phyloP scores from a whole-genome alignment of 495 filamentous ascomycete genomes.

The Penicillium ucsense region DNA sequence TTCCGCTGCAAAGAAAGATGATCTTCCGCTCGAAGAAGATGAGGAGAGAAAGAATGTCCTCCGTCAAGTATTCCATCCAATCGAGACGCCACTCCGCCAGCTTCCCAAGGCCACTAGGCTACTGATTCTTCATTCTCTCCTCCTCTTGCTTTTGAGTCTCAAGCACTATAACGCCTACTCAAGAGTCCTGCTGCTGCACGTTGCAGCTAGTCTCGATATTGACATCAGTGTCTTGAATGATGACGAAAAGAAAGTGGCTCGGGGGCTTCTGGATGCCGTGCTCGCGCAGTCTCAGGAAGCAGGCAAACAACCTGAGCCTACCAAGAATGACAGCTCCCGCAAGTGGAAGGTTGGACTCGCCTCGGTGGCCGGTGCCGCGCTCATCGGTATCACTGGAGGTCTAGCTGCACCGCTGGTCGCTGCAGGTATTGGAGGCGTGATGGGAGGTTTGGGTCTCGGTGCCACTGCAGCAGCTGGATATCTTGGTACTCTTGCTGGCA shows the following conservation, averaged over 20 bases:
- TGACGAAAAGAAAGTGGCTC: slow-evolving; percentile 66
- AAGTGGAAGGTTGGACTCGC: slow-evolving; percentile 81
- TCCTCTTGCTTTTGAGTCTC: slow-evolving; percentile 70
- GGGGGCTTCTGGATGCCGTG: slow-evolving; percentile 62
- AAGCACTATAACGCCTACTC: slow-evolving; percentile 72
- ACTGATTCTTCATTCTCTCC: slow-evolving; percentile 49
- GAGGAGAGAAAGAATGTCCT: slow-evolving; percentile 21
- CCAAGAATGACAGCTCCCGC: slow-evolving; percentile 52
- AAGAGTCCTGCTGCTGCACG: slow-evolving; percentile 59
- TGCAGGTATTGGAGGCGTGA: slow-evolving; percentile 70
- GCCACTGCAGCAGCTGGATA: slow-evolving; percentile 70
- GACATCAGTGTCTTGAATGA: slow-evolving; percentile 53
- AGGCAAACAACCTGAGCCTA: slow-evolving; percentile 54
- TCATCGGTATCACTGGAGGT: slow-evolving; percentile 74
- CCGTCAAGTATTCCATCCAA: slow-evolving; percentile 33
- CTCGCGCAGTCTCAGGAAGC: slow-evolving; percentile 60
- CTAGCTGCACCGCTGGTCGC: slow-evolving; percentile 75
- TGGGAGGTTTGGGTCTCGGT: slow-evolving; percentile 73
- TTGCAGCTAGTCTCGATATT: slow-evolving; percentile 59
- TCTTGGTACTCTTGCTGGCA: slow-evolving; percentile 69
- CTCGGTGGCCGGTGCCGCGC: slow-evolving; percentile 62
- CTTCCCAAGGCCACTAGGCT: slow-evolving; percentile 33
- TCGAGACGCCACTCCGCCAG: slow-evolving; percentile 33
- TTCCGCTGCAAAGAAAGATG: slow-evolving; percentile 9
- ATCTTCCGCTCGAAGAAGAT: slow-evolving; percentile 17